These are phyloP conservation scores for Malus hybrid DNA, from an alignment of 331 rosid species.

Conservation along the genomic window DNA sequence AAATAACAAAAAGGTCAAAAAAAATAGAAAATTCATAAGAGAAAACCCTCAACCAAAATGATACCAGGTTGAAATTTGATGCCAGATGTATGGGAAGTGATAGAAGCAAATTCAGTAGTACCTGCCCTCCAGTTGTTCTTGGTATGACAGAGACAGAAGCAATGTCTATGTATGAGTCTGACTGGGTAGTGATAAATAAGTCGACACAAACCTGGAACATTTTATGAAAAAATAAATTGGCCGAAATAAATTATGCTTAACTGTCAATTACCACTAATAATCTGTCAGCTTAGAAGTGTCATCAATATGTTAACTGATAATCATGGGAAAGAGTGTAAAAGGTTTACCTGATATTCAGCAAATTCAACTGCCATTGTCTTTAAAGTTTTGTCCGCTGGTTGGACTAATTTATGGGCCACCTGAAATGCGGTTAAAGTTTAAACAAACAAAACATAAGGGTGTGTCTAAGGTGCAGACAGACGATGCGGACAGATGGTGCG, in stretches of 20 bases:
- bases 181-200: slow-evolving; percentile 81
- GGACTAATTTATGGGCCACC: slow-evolving; percentile 97
- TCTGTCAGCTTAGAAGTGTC: background rate
- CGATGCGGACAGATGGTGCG: too few species aligned
- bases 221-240: slow-evolving; percentile 10
- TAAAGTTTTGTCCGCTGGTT: slow-evolving; percentile 81
- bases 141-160: slow-evolving; percentile 90
- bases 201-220: slow-evolving; percentile 83
- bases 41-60: background rate
- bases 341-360: slow-evolving; percentile 84
- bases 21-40: background rate
- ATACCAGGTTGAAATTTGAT: background rate
- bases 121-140: slow-evolving; percentile 99
- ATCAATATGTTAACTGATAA: background rate
- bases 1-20: background rate
- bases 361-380: slow-evolving; percentile 84
- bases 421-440: slow-evolving; percentile 22
- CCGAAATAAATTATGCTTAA: background rate
- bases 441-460: background rate
- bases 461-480: too few species aligned
- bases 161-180: slow-evolving; percentile 50
- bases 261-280: background rate
- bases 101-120: slow-evolving; percentile 17
- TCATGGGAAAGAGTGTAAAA: slow-evolving; percentile 1
- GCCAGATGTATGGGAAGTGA: background rate